These are phyloP conservation scores for Aethionema arabicum DNA, from an alignment of 345 rosid genomes.

Conservation along the genomic window DNA sequence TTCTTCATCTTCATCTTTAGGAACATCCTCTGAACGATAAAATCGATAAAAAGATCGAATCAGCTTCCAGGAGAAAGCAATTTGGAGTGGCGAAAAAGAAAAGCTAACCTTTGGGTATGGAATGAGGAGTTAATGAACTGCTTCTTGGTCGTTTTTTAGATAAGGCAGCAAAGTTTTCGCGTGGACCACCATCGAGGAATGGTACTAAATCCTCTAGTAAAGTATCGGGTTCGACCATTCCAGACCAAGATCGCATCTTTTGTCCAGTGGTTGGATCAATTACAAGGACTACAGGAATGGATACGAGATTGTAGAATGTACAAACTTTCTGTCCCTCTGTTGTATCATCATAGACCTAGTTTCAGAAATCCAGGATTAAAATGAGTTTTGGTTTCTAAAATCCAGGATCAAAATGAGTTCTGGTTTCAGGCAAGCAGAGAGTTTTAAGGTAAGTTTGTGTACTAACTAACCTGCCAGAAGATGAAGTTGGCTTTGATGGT, in stretches of 20 bases:
- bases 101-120: constrained; percentile 58
- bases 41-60: constrained; percentile 13
- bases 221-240: constrained; percentile 91
- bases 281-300: constrained; percentile 85
- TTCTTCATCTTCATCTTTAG: constrained; percentile 59
- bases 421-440: not conserved
- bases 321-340: constrained; percentile 92
- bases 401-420: constrained; percentile 21
- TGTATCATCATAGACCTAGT: constrained; percentile 82
- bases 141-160: constrained; percentile 90
- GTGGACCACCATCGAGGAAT: constrained; percentile 96
- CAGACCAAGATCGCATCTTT: constrained; percentile 84
- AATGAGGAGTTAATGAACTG: constrained; percentile 57
- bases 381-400: not conserved
- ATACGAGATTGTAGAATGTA: constrained; percentile 81
- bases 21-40: constrained; percentile 21
- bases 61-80: not conserved
- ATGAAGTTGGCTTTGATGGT: constrained; percentile 83
- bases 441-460: not conserved
- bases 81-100: not conserved
- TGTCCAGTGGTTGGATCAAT: constrained; percentile 97
- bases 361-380: not conserved
- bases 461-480: constrained; percentile 86
- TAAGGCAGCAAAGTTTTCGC: constrained; percentile 63
- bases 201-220: constrained; percentile 87